Percentiles rank a stretch among this genome's conserved stretches.
Evolutionary conservation across 208 protist genomes (phyloP).

Genomic region (Crithidia fasciculata): DNA sequence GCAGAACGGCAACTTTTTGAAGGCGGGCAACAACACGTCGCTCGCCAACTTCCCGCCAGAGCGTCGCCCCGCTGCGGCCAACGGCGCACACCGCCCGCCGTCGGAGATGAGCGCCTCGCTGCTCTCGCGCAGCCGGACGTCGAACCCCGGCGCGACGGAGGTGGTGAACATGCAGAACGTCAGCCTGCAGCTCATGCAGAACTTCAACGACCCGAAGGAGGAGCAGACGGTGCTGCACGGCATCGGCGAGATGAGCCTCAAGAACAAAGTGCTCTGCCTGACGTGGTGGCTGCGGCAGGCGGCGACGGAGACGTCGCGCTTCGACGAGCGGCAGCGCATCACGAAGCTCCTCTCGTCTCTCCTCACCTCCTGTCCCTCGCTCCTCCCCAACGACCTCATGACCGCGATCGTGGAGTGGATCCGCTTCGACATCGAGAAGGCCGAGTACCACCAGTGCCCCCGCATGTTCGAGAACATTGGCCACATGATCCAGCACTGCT

Average conservation of each 20-base stretch:
- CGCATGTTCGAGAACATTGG: constrained; percentile 86
- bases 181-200: constrained; percentile 68
- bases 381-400: constrained; percentile 52
- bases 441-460: constrained; percentile 74
- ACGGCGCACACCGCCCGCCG: constrained; percentile 8
- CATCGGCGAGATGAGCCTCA: constrained; percentile 61
- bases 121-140: constrained; percentile 21
- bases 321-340: constrained; percentile 66
- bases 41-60: background rate
- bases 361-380: constrained; percentile 44
- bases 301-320: constrained; percentile 58
- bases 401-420: constrained; percentile 78
- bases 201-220: constrained; percentile 62
- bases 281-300: constrained; percentile 86
- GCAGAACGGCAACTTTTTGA: constrained; percentile 18
- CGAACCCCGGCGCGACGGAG: constrained; percentile 36
- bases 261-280: constrained; percentile 77
- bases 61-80: constrained; percentile 6
- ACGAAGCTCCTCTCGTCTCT: constrained; percentile 59
- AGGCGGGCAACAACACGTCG: constrained; percentile 10
- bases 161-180: constrained; percentile 76
- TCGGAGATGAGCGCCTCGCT: constrained; percentile 11
- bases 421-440: constrained; percentile 81
- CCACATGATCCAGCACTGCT: constrained; percentile 74
- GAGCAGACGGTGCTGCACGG: constrained; percentile 46